Evolutionary conservation across 345 rosid genomes (phyloP).

Genomic region (Moricandia moricandioides): DNA sequence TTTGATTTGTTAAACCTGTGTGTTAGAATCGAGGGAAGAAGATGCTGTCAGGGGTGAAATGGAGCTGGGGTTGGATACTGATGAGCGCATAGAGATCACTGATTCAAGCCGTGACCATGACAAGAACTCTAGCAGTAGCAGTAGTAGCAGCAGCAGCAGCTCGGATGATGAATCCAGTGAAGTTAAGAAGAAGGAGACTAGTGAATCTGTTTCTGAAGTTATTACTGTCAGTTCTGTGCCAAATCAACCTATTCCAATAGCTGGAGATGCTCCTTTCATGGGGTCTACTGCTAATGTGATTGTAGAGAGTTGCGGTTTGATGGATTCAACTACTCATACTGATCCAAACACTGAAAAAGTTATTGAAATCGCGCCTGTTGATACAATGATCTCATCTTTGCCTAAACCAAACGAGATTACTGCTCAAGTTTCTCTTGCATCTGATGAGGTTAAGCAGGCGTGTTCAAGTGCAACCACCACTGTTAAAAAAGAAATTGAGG

Average conservation of each 20-base stretch:
- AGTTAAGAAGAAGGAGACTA: slow-evolving; percentile 35
- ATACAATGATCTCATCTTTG: slow-evolving; percentile 25
- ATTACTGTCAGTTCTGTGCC: slow-evolving; percentile 28
- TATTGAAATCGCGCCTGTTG: slow-evolving; percentile 37
- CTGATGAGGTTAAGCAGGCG: slow-evolving; percentile 33
- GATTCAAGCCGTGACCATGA: slow-evolving; percentile 43
- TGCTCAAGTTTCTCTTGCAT: slow-evolving; percentile 15
- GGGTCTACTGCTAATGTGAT: slow-evolving; percentile 37
- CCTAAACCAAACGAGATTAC: slow-evolving; percentile 22
- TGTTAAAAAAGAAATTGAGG: slow-evolving; percentile 33
- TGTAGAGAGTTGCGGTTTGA: slow-evolving; percentile 33
- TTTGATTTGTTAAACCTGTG: slow-evolving; percentile 13
- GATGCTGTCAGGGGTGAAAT: slow-evolving; percentile 45
- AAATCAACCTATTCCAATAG: slow-evolving; percentile 31
- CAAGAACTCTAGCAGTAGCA: slow-evolving; percentile 48
- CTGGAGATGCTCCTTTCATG: slow-evolving; percentile 7
- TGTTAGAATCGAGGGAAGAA: slow-evolving; percentile 52
- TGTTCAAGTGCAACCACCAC: slow-evolving; percentile 24
- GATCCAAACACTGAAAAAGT: slow-evolving; percentile 35
- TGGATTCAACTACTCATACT: slow-evolving; percentile 29
- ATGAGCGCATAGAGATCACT: slow-evolving; percentile 39
- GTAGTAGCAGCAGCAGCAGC: slow-evolving; percentile 43
- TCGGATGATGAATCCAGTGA: slow-evolving; percentile 58
- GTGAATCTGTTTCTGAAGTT: slow-evolving; percentile 29
- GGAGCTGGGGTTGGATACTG: slow-evolving; percentile 23